phyloP scores from a whole-genome alignment of 352 stramenopile species.

The Aphanomyces invadans region DNA sequence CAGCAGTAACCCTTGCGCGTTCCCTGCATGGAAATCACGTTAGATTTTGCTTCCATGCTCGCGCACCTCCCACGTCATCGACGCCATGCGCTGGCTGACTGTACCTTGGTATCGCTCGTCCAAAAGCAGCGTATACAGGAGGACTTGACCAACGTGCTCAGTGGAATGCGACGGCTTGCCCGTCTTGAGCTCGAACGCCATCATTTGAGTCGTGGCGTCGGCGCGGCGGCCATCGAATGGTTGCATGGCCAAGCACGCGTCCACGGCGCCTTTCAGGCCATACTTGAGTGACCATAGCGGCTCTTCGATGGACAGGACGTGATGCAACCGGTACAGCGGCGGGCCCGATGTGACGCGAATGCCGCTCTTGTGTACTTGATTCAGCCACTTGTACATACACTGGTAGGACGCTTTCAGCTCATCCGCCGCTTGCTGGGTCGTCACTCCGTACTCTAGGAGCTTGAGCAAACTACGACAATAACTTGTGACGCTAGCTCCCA shows the following conservation, averaged over 20 bases:
- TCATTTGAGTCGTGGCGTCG: slow-evolving; percentile 28
- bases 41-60: too few relatives aligned
- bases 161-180: slow-evolving; percentile 56
- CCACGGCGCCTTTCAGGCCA: slow-evolving; percentile 69
- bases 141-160: slow-evolving; percentile 79
- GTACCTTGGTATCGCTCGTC: slow-evolving; percentile 60
- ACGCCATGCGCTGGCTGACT: too few relatives aligned
- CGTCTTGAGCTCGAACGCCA: slow-evolving; percentile 84
- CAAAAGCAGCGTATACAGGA: slow-evolving; percentile 80
- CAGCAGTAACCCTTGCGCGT: slow-evolving; percentile 47
- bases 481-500: slow-evolving; percentile 15
- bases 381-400: neutral
- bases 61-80: too few relatives aligned
- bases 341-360: neutral
- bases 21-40: slow-evolving; percentile 15
- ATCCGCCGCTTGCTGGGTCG: slow-evolving; percentile 42
- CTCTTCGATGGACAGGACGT: slow-evolving; percentile 65
- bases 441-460: slow-evolving; percentile 57
- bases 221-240: neutral
- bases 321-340: neutral
- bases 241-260: slow-evolving; percentile 52
- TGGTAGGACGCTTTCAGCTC: slow-evolving; percentile 33
- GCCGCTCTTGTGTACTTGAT: neutral
- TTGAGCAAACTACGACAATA: slow-evolving; percentile 42
- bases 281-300: slow-evolving; percentile 83